Evolutionary conservation across 2,329 filamentous ascomycete species (phyloP).

Genomic region (Ascochyta viciae-villosae): DNA sequence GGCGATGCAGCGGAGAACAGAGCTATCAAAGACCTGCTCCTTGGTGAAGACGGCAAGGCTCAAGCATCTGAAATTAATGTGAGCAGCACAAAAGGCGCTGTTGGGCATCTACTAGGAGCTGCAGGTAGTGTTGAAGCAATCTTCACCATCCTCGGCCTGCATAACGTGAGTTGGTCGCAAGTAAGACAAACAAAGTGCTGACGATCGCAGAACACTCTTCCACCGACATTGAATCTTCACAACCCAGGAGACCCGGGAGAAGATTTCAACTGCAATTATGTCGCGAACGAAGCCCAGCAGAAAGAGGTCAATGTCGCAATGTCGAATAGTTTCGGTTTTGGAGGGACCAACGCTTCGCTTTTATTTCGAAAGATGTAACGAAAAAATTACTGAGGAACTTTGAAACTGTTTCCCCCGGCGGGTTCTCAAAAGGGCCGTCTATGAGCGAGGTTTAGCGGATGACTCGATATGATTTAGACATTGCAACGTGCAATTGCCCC

Average conservation of each 20-base stretch:
- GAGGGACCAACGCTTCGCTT: slow-evolving; percentile 91
- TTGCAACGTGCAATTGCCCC: slow-evolving; percentile 23
- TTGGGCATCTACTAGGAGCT: slow-evolving; percentile 90
- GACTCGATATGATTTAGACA: slow-evolving; percentile 22
- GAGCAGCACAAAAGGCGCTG: slow-evolving; percentile 91
- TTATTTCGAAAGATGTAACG: slow-evolving; percentile 68
- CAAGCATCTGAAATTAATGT: slow-evolving; percentile 74
- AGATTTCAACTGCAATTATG: slow-evolving; percentile 83
- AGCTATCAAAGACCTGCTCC: slow-evolving; percentile 79
- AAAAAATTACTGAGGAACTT: neutral
- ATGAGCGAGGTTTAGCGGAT: neutral
- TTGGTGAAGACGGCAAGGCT: slow-evolving; percentile 72
- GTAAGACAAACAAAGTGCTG: slow-evolving; percentile 7
- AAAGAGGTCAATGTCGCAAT: slow-evolving; percentile 75
- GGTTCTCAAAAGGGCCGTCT: no score
- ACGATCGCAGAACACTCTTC: slow-evolving; percentile 70
- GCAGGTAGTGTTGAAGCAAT: slow-evolving; percentile 90
- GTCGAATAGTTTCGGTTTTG: slow-evolving; percentile 97
- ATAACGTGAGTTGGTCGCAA: slow-evolving; percentile 66
- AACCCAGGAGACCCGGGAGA: slow-evolving; percentile 65
- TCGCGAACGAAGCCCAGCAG: slow-evolving; percentile 74
- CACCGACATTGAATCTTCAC: slow-evolving; percentile 85
- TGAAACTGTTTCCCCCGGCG: neutral
- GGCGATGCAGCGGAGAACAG: slow-evolving; percentile 88
- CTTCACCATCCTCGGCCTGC: slow-evolving; percentile 80